Percentiles rank a stretch among this genome's conserved stretches.
Evolutionary conservation across 805 yeast species (phyloP).

Genomic region (Komagataella populi): DNA sequence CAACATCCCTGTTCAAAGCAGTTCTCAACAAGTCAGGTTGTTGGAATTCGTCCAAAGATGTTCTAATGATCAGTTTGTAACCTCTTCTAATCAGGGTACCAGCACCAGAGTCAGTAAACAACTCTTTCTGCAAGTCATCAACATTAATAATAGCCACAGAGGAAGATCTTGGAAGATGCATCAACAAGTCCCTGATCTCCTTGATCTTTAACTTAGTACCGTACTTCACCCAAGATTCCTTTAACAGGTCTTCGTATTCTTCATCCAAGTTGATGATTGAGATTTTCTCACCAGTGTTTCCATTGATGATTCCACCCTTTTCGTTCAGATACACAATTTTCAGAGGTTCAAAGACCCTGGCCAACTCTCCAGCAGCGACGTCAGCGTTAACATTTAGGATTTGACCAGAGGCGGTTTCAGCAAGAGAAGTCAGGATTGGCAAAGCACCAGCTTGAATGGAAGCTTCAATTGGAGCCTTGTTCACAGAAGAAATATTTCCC

Average conservation of each 20-base stretch:
- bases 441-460: conserved; percentile 92
- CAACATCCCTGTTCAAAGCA: conserved; percentile 68
- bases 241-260: conserved; percentile 82
- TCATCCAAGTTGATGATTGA: conserved; percentile 89
- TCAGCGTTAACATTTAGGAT: conserved; percentile 96
- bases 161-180: conserved; percentile 90
- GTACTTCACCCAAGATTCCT: conserved; percentile 95
- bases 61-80: conserved; percentile 66
- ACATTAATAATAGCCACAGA: conserved; percentile 97
- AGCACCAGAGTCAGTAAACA: conserved; percentile 97
- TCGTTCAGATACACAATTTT: conserved; percentile 94
- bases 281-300: conserved; percentile 81
- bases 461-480: conserved; percentile 84
- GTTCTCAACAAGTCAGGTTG: conserved; percentile 67
- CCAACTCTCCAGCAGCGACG: conserved; percentile 97
- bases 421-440: conserved; percentile 91
- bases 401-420: conserved; percentile 95
- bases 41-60: conserved; percentile 52
- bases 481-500: conserved; percentile 78
- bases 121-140: conserved; percentile 88
- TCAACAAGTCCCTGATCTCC: conserved; percentile 89
- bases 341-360: conserved; percentile 92
- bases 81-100: conserved; percentile 98
- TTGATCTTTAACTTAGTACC: conserved; percentile 96
- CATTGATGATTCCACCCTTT: conserved; percentile 94